Evolutionary conservation across 768 basidiomycete species (phyloP), one percentile per base, ranked within the genome.

Genomic region (Suillus tomentosus): DNA sequence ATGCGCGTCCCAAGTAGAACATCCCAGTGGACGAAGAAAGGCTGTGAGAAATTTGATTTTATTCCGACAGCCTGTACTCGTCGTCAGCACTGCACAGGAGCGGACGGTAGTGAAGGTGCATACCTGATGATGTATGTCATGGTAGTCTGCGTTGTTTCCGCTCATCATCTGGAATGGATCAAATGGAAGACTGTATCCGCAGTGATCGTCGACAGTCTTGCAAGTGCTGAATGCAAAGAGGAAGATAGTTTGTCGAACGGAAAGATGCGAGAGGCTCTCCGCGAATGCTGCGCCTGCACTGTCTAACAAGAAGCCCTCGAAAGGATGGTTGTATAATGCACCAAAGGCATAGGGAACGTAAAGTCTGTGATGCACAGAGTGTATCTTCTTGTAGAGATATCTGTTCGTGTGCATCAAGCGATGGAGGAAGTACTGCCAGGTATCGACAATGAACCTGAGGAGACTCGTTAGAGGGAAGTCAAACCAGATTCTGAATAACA

Each of bases 281-380:
- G 96, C 92, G 22, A 98, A 62, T 10, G 78, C 85, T 0, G 94
- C 88, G 48, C 96, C 95, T 36, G 91, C 74, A 2, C 88, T 85
- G 75, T 99, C 97, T 67, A 99, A 83, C 2, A 96, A 65, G 73
- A 99, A 89, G 1, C 96, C 97, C 73, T 99, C 97, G 42, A 99
- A 69, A 0, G 96, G 96, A 74, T 99, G 96, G 76, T 99, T 99
- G 82, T 99, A 99, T 5, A 99, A 81, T 22, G 97, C 91, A 19
- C 97, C 97, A 71, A 91, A 99, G 0, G 97, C 94, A 72, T 97
- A 99, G 1, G 97, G 96, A 8, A 96, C 95, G 74, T 99, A 96
- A 9, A 99, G 87, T 10, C 95, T 85, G 75, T 99, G 97, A 76
- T 99, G 97, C 77, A 90, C 89, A 0, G 94, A 94, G 76, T 99